Conservation (phyloP, 352 stramenopile genomes). For the Globisporangium lucens region DNA sequence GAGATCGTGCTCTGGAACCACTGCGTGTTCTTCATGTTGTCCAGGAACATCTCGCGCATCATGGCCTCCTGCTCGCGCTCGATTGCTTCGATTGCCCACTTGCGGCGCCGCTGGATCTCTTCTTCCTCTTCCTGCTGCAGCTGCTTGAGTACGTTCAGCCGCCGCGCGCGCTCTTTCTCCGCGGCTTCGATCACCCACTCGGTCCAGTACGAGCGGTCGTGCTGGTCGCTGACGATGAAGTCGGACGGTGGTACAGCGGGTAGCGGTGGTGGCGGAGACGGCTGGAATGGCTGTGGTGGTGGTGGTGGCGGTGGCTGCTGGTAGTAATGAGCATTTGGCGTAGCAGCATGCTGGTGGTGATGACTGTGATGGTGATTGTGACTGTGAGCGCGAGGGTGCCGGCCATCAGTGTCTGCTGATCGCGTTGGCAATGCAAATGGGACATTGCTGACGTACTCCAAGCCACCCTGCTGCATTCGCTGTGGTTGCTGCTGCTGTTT, state of each 20-base stretch:
- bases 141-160: slow-evolving; percentile 61
- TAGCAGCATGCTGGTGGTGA: neutral
- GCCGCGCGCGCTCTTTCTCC: slow-evolving; percentile 69
- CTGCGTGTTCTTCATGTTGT: slow-evolving; percentile 89
- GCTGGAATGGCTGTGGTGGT: neutral
- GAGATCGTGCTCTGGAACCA: slow-evolving; percentile 87
- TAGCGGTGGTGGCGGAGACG: neutral
- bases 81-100: slow-evolving; percentile 77
- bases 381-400: neutral
- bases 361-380: neutral
- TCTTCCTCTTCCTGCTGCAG: slow-evolving; percentile 74
- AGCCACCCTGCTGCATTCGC: neutral
- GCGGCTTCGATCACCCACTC: slow-evolving; percentile 78
- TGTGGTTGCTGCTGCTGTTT: neutral
- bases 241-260: neutral
- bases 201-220: slow-evolving; percentile 76
- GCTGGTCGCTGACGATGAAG: neutral
- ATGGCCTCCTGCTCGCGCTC: slow-evolving; percentile 81
- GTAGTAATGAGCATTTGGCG: neutral
- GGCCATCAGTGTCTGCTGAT: neutral
- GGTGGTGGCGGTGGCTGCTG: neutral
- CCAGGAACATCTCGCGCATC: slow-evolving; percentile 81
- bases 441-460: neutral
- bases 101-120: slow-evolving; percentile 55
- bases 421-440: neutral